Evolutionary conservation across 192 early-diverging fungal species (phyloP).

Genomic region (Podila horticola): DNA sequence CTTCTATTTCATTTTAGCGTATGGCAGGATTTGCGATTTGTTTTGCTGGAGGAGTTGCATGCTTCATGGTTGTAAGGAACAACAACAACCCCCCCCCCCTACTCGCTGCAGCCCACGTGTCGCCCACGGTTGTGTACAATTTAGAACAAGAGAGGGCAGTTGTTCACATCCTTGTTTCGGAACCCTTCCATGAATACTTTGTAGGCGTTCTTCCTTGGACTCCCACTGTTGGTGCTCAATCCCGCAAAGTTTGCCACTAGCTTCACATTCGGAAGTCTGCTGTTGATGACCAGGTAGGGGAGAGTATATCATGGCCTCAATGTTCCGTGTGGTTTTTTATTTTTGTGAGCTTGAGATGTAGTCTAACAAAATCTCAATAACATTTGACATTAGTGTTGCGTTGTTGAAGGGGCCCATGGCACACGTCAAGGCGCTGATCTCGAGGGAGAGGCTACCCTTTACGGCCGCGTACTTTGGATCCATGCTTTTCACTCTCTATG

Average conservation of each 20-base stretch:
- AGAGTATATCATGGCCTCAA: neutral
- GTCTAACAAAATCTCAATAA: neutral
- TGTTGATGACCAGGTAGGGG: constrained; percentile 49
- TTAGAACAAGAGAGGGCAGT: neutral
- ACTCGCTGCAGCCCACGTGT: no score
- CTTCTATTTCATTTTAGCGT: constrained; percentile 37
- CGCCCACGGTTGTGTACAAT: no score
- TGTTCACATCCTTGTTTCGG: neutral
- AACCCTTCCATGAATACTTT: neutral
- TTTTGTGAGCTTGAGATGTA: neutral
- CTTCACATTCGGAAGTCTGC: constrained; percentile 76
- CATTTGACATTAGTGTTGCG: constrained; percentile 69
- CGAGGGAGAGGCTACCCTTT: constrained; percentile 82
- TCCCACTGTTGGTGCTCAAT: constrained; percentile 69
- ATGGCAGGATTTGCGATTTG: constrained; percentile 64
- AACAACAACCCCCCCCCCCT: neutral
- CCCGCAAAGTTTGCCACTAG: constrained; percentile 84
- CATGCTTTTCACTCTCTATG: constrained; percentile 87
- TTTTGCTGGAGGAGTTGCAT: constrained; percentile 57
- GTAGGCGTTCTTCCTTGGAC: constrained; percentile 65
- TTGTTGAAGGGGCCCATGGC: constrained; percentile 84
- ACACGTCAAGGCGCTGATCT: constrained; percentile 83
- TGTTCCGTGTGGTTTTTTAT: neutral
- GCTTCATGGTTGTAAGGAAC: constrained; percentile 54
- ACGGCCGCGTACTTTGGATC: constrained; percentile 83